Evolutionary conservation across 257 asterid genomes (phyloP), one percentile per base, ranked within the genome.

Genomic region (Mentha longifolia): DNA sequence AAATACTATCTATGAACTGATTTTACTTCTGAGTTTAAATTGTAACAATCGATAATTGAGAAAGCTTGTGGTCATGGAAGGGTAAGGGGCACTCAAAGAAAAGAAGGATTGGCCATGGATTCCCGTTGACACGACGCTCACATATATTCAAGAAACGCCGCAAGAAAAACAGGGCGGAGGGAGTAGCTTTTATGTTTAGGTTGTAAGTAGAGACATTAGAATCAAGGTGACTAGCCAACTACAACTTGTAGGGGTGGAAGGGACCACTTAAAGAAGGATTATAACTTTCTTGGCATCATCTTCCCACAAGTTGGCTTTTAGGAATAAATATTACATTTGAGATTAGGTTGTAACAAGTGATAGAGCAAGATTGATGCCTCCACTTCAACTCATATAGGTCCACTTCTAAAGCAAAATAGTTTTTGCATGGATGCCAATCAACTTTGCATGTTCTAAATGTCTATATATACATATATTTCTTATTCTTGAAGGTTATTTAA

Each of bases 381-480:
- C 11, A 31, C 47, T 35, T 19, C 47, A 8, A 39, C 50, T 35
- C 7, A 19, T 35, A 35, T 35, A 35, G 39, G 8, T 35, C 39
- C 8, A 35, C 39, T 35, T 35, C 7, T 35, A 35, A 35, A 35
- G 39, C 39, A 5, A 35, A 5, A 5, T 35, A 35, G 39, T 35
- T 35, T 35, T 35, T 35, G n/a, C 62, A 46, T 63, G 67, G 42
- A 9, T 59, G 61, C 54, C 9, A 3, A 19, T 49, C 70, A 60
- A 50, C 65, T 1, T 35, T 68, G 63, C 56, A 54, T 50, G 68
- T 30, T 43, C 42, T 6, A 49, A 54, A 1, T 54, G 43, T 37
- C 66, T 35, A 60, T 37, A 33, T 6, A 1, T 33, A 22, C 5
- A 33, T 6, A 35, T 35, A 35, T 7, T 35, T 17, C n/a, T 61